phyloP scores from a whole-genome alignment of 805 yeast genomes.

The Priceomyces fermenticarens region DNA sequence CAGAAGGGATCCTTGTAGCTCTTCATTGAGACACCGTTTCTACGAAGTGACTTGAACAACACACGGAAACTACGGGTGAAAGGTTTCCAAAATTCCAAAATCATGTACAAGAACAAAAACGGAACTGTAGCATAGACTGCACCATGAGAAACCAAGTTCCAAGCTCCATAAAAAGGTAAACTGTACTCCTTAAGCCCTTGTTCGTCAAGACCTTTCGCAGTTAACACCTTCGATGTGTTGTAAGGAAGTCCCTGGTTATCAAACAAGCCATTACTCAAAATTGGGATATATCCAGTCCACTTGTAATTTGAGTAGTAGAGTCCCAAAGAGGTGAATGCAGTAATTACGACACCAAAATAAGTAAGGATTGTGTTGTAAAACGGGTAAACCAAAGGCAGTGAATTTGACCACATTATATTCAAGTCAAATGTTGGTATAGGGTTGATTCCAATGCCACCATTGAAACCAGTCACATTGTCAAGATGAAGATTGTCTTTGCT shows the following conservation, averaged over 20 bases:
- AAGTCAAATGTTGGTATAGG: slow-evolving; percentile 43
- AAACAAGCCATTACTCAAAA: slow-evolving; percentile 17
- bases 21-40: slow-evolving; percentile 13
- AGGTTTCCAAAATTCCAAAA: slow-evolving; percentile 12
- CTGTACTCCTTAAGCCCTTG: slow-evolving; percentile 16
- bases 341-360: slow-evolving; percentile 22
- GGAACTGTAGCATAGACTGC: slow-evolving; percentile 10
- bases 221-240: slow-evolving; percentile 32
- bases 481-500: slow-evolving; percentile 45
- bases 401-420: slow-evolving; percentile 39
- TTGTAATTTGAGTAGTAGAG: slow-evolving; percentile 25
- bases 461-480: slow-evolving; percentile 45
- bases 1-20: slow-evolving; percentile 14
- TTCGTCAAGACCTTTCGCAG: slow-evolving; percentile 26
- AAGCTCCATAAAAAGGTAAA: slow-evolving; percentile 27
- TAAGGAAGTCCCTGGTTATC: slow-evolving; percentile 22
- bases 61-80: slow-evolving; percentile 4
- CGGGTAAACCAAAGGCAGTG: slow-evolving; percentile 24
- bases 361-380: slow-evolving; percentile 21
- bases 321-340: slow-evolving; percentile 21
- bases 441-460: slow-evolving; percentile 47
- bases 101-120: slow-evolving; percentile 10
- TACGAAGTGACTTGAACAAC: slow-evolving; percentile 10
- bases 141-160: slow-evolving; percentile 21
- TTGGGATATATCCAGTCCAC: slow-evolving; percentile 29